Base-by-base conservation (phyloP, 2,329 filamentous ascomycete species). In the Colletotrichum sp. region DNA sequence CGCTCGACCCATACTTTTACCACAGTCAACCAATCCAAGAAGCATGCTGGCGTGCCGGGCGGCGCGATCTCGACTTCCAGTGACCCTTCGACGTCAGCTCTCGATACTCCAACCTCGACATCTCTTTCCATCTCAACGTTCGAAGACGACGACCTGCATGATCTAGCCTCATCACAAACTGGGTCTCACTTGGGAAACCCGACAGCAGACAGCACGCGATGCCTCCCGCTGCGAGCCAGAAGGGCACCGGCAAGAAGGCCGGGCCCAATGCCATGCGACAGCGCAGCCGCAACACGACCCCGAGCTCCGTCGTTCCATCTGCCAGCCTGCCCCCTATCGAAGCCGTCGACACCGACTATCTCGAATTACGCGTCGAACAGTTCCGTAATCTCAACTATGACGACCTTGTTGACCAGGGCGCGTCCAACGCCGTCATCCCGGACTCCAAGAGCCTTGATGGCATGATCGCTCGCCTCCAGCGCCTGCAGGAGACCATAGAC, bases 231-330 rank as follows among this genome's bases (percentile, higher is more conserved):
- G 88, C 90, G 64, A 88, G 90, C 79, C 90, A 92, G 81, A 91
- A 92, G 80, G 91, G 91, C 74, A 91, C 91, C 30, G 89, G 91
- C 82, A 93, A 93, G 87, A 95, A 95, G 85, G 88, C 87, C 74
- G 88, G 88, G 65, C 87, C 88, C 76, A 89, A 89, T 79, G 90
- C 90, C 79, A 90, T 92, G 77, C 92, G 92, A 79, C 94, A 93
- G 80, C 89, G 92, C 77, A 96, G 94, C 82, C 93, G 95, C 81
- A 96, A 96, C 84, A 95, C 94, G 44, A 96, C 95, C 18, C 95
- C 95, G 44, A 90, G 91, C 81, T 89, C 91, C 39, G 85, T 82
- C 78, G 85, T 84, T 81, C 86, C 84, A 79, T 89, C 83, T 82
- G 89, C 87, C 81, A 89, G 80, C 84, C 88, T 92, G 52, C 90